Base-by-base conservation (phyloP, 148 eudicot genomes). In the Rhododendron simsii region DNA sequence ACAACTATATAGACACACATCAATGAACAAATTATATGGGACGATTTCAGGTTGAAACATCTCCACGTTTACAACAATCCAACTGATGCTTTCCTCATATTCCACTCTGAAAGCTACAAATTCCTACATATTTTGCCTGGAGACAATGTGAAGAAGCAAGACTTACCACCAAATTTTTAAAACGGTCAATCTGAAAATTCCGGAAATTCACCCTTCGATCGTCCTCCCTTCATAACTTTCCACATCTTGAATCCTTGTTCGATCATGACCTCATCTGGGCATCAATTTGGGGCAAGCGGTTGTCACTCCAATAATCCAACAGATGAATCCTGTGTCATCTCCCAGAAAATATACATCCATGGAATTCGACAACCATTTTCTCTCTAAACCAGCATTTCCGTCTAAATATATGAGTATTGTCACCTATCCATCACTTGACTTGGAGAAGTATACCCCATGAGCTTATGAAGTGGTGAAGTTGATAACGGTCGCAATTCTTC, bases 371-470 rank as follows among this genome's bases (percentile, higher is more conserved):
- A 23, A 35, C 23, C 44, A 18, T 28, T 55, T 28, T 55, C 11
- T 12, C n/a, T 28, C 45, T 33, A 57, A 13, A 1, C n/a, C 69
- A 30, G 45, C 48, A n/a, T 41, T 39, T 23, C 65, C 37, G 55
- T 13, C 39, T n/a, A 18, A 2, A 74, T 14, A 21, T 83, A 57
- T 28, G 48, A 77, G 55, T 75, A 71, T 57, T 57, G n/a, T 78
- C 76, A 73, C 10, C 73, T 88, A 16, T 63, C 28, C 20, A 92
- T 86, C 86, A 95, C 88, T 69, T 86, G 80, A 63, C 90, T 87
- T 44, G 95, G 92, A 16, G 98, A 91, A 71, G 93, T 79, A 87
- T 95, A 94, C 18, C 98, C 99, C 98, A 95, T 93, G 50, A 96
- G 97, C 89, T 86, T 90, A 85, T 95, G 98, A 88, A 95, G 98